Percentiles rank a stretch among this genome's conserved stretches.
Conservation (phyloP, 805 yeast genomes). For the Yarrowia alimentaria region DNA sequence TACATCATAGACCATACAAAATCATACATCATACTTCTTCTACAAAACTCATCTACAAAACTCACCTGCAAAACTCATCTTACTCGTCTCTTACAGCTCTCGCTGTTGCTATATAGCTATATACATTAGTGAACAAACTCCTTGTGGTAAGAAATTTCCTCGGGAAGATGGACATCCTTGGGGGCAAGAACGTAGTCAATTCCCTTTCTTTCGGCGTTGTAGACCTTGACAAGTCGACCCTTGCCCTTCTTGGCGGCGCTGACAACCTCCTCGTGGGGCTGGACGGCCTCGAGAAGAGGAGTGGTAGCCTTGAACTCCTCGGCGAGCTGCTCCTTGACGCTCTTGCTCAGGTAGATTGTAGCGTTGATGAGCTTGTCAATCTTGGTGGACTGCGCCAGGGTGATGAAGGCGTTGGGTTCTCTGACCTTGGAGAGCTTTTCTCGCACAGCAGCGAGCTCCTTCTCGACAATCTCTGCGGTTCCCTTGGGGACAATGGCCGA, state of each 20-base stretch:
- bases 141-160: conserved; percentile 22
- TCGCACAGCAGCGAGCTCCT: not conserved
- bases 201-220: conserved; percentile 21
- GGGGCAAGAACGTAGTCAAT: conserved; percentile 25
- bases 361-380: conserved; percentile 15
- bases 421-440: conserved; percentile 19
- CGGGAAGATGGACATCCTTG: conserved; percentile 14
- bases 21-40: too few relatives aligned
- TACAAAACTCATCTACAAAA: too few relatives aligned
- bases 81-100: too few relatives aligned
- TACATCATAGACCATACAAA: too few relatives aligned
- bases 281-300: conserved; percentile 10
- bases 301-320: conserved; percentile 15
- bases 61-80: too few relatives aligned
- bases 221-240: conserved; percentile 25
- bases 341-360: not conserved
- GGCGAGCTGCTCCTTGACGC: not conserved
- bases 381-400: conserved; percentile 8
- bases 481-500: conserved; percentile 8
- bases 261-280: conserved; percentile 25
- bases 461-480: conserved; percentile 10
- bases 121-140: conserved; percentile 26
- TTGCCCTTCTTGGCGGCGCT: conserved; percentile 25
- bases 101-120: not conserved
- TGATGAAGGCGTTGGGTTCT: conserved; percentile 1